Evolutionary conservation across 768 basidiomycete genomes (phyloP), one percentile per base, ranked within the genome.

Genomic region (Amanita fuliginea): DNA sequence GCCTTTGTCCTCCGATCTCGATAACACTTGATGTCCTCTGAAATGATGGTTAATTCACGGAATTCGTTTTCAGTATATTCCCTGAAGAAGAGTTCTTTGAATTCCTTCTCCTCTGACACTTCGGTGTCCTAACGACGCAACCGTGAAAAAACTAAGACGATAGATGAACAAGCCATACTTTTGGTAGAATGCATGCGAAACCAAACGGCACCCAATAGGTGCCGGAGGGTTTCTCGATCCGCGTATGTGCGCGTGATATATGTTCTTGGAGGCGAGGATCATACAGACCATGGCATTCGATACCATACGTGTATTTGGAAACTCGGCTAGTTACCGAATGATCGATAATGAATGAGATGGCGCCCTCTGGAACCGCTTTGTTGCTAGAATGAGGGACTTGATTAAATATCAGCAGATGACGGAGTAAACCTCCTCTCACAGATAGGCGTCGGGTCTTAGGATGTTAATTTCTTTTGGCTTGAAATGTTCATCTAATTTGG

Each of bases 381-480:
- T 60, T 62, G 14, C 59, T 62, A 19, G 10, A 32, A 6, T 6
- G 16, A 13, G 14, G 3, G 32, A 32, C 14, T 28, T 6, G n/a
- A 36, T 45, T 6, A 47, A 45, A 7, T 5, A 14, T 22, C 10
- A 3, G n/a, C n/a, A 36, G 24, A 49, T n/a, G 4, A 24, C 22
- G 22, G 22, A 6, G 6, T 14, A 14, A 24, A 42, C 13, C 22
- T 18, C 16, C n/a, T 65, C 76, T 39, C 56, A 78, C 76, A 73
- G 57, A 44, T 71, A 68, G 28, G 61, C 63, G 52, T 77, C 75
- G 0, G 75, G 73, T 19, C 74, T 62, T 39, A 62, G 65, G 34
- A 75, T 55, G 16, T 44, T 57, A 34, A 77, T 57, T n/a, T 65
- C 63, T 2, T 64, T 36, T 4, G 56, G 45, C 11, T 66, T 60